Percentiles rank a stretch among this genome's conserved stretches.
Conservation (phyloP, 2,329 filamentous ascomycete species). For the Bipolaris cookei region DNA sequence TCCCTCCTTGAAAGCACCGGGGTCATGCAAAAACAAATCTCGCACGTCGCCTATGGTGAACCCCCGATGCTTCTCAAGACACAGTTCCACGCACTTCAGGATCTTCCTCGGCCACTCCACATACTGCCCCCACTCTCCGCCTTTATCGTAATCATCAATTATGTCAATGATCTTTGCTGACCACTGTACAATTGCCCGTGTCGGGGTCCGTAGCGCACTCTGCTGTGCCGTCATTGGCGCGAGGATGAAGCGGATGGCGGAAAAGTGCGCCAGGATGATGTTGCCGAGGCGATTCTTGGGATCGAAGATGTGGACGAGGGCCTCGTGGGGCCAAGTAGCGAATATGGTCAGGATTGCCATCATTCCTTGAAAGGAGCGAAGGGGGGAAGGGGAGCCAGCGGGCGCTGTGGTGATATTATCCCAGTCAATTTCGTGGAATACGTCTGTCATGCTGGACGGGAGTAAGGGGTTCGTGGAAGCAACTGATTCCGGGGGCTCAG, state of each 20-base stretch:
- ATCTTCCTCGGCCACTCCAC: slow-evolving; percentile 42
- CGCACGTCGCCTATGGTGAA: slow-evolving; percentile 19
- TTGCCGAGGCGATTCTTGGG: slow-evolving; percentile 22
- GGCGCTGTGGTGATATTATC: slow-evolving; percentile 12
- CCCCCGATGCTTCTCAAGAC: slow-evolving; percentile 13
- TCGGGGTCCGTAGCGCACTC: slow-evolving; percentile 17
- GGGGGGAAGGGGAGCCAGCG: slow-evolving; percentile 2
- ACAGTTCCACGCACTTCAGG: slow-evolving; percentile 16
- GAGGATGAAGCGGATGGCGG: slow-evolving; percentile 23
- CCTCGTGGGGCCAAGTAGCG: slow-evolving; percentile 28
- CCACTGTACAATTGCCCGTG: slow-evolving; percentile 47
- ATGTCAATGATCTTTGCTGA: slow-evolving; percentile 44
- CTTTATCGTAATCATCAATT: slow-evolving; percentile 33
- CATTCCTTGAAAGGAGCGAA: slow-evolving; percentile 23
- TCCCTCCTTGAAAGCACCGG: slow-evolving; percentile 51
- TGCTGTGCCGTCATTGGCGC: slow-evolving; percentile 21
- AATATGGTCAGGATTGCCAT: slow-evolving; percentile 25
- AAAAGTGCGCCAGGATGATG: slow-evolving; percentile 27
- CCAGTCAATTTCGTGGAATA: slow-evolving; percentile 17
- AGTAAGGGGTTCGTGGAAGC: slow-evolving; percentile 18
- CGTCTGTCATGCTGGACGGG: neutral
- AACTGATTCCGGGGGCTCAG: neutral
- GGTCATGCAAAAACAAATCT: slow-evolving; percentile 29
- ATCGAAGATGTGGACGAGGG: slow-evolving; percentile 23
- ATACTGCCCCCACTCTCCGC: slow-evolving; percentile 41